Base-by-base conservation (phyloP, 345 rosid genomes). In the Aquilaria yunnanensis region DNA sequence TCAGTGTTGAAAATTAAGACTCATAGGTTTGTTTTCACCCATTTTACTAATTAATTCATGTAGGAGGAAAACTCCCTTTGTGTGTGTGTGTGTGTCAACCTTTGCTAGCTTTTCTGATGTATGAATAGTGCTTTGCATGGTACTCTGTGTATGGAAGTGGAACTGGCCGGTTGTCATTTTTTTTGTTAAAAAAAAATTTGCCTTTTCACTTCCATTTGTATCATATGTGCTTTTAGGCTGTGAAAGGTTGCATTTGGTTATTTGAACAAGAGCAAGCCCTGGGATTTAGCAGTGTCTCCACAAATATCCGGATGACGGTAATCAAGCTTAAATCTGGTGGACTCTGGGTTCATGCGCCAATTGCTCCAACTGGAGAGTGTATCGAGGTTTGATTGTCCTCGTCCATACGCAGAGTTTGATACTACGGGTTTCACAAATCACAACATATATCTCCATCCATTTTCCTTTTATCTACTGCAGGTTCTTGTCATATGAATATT, bases 331-430 rank as follows among this genome's bases (percentile, higher is more conserved):
- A 90, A 80, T 90, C 97, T 51, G 97, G 96, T 51, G 97, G 99
- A n/a, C 72, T 90, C 69, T 90, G 99, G 97, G 88, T 94, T 63
- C 99, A 94, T 76, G 99, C 99, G 10, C 97, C 99, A 48, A 82
- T 93, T 74, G 98, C 98, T 72, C 97, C 98, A n/a, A 90, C 98
- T 43, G 73, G 82, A 85, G 98, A 93, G 80, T 93, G 97, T 62
- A 83, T 88, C 31, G 83, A 84, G 97, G 96, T 90, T 70, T 49
- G 46, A 59, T 33, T 66, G 51, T 13, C 7, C 46, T 41, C 6
- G 14, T 41, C 32, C 9, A 13, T 63, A 55, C 10, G 51, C n/a
- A 54, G 37, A 14, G 6, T 56, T 41, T 4, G 14, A 31, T 37
- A 37, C 43, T 37, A 37, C 5, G 5, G 8, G 23, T 23, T 23